Conservation (phyloP, 2,329 filamentous ascomycete species). For the Calcarisporium arbuscula region DNA sequence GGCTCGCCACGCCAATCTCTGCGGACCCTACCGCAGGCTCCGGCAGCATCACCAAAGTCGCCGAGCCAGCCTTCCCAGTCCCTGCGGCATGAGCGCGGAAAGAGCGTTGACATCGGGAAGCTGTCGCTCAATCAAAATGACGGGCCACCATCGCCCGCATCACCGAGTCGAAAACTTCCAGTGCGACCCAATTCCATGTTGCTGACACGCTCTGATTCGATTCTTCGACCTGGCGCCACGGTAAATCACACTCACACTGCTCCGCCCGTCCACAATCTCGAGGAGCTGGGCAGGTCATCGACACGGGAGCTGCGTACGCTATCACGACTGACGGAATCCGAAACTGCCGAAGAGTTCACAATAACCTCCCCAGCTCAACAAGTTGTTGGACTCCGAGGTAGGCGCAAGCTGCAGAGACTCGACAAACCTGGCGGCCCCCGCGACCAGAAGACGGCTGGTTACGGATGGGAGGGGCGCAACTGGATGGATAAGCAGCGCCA, state of each 20-base stretch:
- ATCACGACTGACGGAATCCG: constrained; percentile 73
- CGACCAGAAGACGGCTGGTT: constrained; percentile 43
- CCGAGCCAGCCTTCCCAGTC: constrained; percentile 21
- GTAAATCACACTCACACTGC: constrained; percentile 41
- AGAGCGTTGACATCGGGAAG: constrained; percentile 58
- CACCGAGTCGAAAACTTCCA: constrained; percentile 35
- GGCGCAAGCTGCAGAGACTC: constrained; percentile 72
- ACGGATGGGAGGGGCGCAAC: constrained; percentile 74
- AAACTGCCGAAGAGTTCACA: constrained; percentile 70
- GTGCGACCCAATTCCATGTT: constrained; percentile 57
- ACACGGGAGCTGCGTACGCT: constrained; percentile 85
- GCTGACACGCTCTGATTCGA: constrained; percentile 50
- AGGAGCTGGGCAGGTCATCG: constrained; percentile 78
- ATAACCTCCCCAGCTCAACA: constrained; percentile 75
- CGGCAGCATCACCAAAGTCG: constrained; percentile 39
- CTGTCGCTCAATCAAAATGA: constrained; percentile 43
- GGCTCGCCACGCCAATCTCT: constrained; percentile 69
- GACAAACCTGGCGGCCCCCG: constrained; percentile 44
- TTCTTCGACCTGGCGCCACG: constrained; percentile 30
- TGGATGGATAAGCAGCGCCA: constrained; percentile 99
- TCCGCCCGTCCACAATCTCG: constrained; percentile 69
- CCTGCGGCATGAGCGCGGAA: constrained; percentile 47
- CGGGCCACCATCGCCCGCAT: constrained; percentile 31
- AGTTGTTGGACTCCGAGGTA: constrained; percentile 79
- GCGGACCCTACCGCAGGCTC: constrained; percentile 64